Evolutionary conservation across 306 rosid species (phyloP), one percentile per base, ranked within the genome.

Genomic region (Cicer yamashitae): DNA sequence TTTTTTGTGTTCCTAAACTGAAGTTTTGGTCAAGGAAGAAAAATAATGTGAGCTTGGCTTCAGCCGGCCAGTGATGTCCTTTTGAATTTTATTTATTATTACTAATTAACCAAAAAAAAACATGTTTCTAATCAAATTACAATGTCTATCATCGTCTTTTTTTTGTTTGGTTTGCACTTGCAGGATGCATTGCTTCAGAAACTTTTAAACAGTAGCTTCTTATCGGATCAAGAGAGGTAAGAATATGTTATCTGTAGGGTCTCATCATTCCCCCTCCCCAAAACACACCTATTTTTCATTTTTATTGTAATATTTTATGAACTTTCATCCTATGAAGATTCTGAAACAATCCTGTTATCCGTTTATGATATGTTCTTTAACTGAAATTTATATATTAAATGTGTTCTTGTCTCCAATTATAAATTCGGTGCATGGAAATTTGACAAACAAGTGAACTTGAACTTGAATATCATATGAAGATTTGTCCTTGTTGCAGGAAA

Each of bases 121-220:
- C 10, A 17, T 15, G 50, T 62, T 81, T 69, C 57, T 74, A 64
- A 63, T 78, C 38, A 53, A 58, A 30, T 74, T 57, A 57, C 47
- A 40, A 6, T 41, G 61, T 34, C 48, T 75, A 22, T 58, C 39
- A 13, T 50, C 40, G 6, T 57, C 12, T 64, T 81, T 57, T 38
- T 66, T 48, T 62, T 83, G 77, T 43, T 73, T 4, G 37, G 37
- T 30, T 30, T 30, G 37, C 37, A 3, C 37, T 30, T 63, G 74
- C 67, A 94, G 98, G 96, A 94, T 82, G 89, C 88, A 17, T 82
- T 91, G 86, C 96, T 93, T 54, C 94, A 86, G 88, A 94, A 83
- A 59, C 97, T 94, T 90, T 64, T 91, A 3, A 73, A 47, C 47
- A 91, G 86, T 58, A 54, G 79, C 67, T 90, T 73, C 83, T 82